Conservation (phyloP, 805 yeast species). For the Candida taoyuanica region DNA sequence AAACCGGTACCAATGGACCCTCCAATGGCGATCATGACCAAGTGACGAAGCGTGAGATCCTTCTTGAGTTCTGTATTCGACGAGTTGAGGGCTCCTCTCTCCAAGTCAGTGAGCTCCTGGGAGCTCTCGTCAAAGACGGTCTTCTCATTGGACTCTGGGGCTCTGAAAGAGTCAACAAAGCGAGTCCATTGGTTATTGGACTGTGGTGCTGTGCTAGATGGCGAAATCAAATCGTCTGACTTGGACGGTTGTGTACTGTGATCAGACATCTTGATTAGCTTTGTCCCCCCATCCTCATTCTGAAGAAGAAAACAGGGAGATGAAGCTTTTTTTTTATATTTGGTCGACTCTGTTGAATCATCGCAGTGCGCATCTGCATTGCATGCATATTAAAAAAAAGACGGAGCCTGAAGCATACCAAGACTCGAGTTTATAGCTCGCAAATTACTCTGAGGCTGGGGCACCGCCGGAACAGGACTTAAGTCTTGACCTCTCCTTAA, state of each 20-base stretch:
- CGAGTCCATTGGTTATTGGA: background rate
- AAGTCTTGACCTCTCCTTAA: too few species aligned
- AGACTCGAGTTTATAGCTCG: background rate
- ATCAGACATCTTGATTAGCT: too few species aligned
- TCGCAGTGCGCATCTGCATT: background rate
- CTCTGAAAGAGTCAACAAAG: conserved; percentile 44
- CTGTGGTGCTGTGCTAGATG: background rate
- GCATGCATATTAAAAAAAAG: background rate
- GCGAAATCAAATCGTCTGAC: background rate
- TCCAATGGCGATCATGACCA: conserved; percentile 73
- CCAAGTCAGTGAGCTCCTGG: conserved; percentile 29
- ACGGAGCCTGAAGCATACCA: too few species aligned
- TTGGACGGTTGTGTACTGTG: background rate
- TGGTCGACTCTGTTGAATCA: background rate
- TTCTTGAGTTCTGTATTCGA: conserved; percentile 33
- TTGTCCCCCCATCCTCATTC: too few species aligned
- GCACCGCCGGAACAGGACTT: too few species aligned
- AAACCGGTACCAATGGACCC: conserved; percentile 71
- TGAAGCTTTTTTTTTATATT: background rate
- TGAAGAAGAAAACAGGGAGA: background rate
- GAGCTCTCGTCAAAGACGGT: too few species aligned
- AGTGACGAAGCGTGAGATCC: conserved; percentile 41
- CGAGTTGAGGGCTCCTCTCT: conserved; percentile 31
- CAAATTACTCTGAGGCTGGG: background rate
- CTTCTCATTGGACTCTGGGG: too few species aligned